Evolutionary conservation across 1,284 basidiomycete species (phyloP).

Genomic region (Ustilago esculenta): DNA sequence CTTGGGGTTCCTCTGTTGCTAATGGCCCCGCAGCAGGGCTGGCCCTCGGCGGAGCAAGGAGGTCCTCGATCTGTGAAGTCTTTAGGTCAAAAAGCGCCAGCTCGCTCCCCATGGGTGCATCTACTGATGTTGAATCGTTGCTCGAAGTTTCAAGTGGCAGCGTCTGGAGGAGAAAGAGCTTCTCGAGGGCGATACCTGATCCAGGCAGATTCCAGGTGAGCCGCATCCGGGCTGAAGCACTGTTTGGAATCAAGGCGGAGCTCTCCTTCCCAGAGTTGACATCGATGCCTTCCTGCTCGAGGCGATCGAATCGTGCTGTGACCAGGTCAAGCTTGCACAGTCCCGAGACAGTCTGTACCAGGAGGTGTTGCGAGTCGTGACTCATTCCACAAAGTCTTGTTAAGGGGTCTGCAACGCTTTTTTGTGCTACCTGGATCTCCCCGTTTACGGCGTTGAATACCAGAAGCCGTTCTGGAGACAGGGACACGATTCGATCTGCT

Average conservation of each 20-base stretch:
- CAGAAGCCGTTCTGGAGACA: neutral
- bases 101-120: neutral
- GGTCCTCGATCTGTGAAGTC: slow-evolving; percentile 4
- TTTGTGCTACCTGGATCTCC: slow-evolving; percentile 1
- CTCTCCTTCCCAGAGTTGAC: neutral
- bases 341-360: slow-evolving; percentile 11
- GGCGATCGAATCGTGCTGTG: neutral
- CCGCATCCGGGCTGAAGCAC: slow-evolving; percentile 7
- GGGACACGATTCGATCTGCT: slow-evolving; percentile 2
- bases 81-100: slow-evolving; percentile 18
- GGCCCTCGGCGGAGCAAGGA: slow-evolving; percentile 8
- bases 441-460: slow-evolving; percentile 1
- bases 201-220: slow-evolving; percentile 29
- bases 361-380: slow-evolving; percentile 11
- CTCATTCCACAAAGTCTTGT: slow-evolving; percentile 17
- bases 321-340: slow-evolving; percentile 10
- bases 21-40: neutral
- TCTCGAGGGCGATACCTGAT: slow-evolving; percentile 23
- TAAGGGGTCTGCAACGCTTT: neutral
- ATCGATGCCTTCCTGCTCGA: slow-evolving; percentile 4
- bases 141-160: neutral
- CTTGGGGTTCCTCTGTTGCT: neutral
- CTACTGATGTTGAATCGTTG: neutral
- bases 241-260: neutral
- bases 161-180: slow-evolving; percentile 17